These are phyloP conservation scores for Raphidocelis subcapitata DNA, from an alignment of 139 green algal species.

Conservation along the genomic window DNA sequence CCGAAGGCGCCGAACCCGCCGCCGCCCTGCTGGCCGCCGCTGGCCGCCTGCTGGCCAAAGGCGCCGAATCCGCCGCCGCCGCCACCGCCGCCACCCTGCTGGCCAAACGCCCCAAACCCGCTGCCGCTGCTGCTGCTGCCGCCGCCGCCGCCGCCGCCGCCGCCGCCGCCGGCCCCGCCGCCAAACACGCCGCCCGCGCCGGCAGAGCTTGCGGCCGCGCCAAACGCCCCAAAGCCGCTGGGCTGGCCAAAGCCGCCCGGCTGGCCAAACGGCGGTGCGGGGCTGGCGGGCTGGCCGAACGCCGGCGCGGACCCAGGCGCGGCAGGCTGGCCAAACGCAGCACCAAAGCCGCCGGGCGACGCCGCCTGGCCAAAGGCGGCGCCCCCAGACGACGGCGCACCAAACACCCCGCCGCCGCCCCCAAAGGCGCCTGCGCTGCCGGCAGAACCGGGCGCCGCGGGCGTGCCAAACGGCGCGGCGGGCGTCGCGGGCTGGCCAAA, in stretches of 20 bases:
- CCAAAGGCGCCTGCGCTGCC: no score
- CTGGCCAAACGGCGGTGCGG: conserved; percentile 4
- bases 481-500: conserved; percentile 20
- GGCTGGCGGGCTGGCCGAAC: conserved; percentile 3
- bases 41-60: no score
- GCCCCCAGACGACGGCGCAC: no score
- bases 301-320: neutral
- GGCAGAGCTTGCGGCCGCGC: neutral
- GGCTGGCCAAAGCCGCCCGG: neutral
- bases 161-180: neutral
- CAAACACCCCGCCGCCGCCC: no score
- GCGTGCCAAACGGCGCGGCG: conserved; percentile 6
- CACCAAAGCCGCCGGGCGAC: no score
- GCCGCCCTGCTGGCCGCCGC: no score
- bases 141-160: neutral
- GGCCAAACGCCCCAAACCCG: neutral
- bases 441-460: conserved; percentile 16
- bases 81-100: no score
- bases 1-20: no score
- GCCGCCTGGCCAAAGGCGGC: no score
- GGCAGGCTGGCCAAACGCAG: neutral
- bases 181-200: neutral
- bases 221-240: conserved; percentile 7
- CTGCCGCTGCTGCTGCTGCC: neutral
- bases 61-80: no score